phyloP scores from a whole-genome alignment of 208 protist genomes.

The Trypanosomatidae sp. region DNA sequence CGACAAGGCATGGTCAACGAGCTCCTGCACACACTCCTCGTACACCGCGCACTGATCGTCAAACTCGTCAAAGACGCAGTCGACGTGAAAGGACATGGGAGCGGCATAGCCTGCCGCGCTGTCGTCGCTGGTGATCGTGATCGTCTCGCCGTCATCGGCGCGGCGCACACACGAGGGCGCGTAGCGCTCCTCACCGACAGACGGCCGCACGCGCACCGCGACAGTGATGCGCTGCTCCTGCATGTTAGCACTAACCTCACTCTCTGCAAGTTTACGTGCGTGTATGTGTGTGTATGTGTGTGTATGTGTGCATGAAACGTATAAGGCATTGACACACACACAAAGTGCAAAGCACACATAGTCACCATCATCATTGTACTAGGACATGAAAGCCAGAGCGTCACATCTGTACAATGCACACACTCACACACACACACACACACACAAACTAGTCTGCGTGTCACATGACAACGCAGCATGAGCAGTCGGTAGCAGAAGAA shows the following conservation, averaged over 20 bases:
- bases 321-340: too few relatives aligned
- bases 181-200: conserved; percentile 56
- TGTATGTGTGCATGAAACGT: too few relatives aligned
- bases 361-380: too few relatives aligned
- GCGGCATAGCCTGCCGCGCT: conserved; percentile 14
- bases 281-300: too few relatives aligned
- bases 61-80: conserved; percentile 70
- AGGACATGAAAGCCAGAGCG: too few relatives aligned
- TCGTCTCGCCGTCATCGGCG: conserved; percentile 53
- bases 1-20: conserved; percentile 65
- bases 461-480: too few relatives aligned
- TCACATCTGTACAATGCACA: too few relatives aligned
- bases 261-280: too few relatives aligned
- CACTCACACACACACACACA: too few relatives aligned
- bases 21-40: conserved; percentile 66
- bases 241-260: neutral
- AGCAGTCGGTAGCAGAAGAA: too few relatives aligned
- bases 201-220: conserved; percentile 67
- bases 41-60: conserved; percentile 73
- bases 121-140: conserved; percentile 59
- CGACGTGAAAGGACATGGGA: conserved; percentile 49
- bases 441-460: too few relatives aligned
- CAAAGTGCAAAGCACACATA: too few relatives aligned
- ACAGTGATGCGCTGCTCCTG: conserved; percentile 60
- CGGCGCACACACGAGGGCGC: conserved; percentile 50